Percentiles rank a stretch among this genome's conserved stretches.
Conservation (phyloP, 2,329 filamentous ascomycete genomes). For the Coniosporium tulheliwenetii region DNA sequence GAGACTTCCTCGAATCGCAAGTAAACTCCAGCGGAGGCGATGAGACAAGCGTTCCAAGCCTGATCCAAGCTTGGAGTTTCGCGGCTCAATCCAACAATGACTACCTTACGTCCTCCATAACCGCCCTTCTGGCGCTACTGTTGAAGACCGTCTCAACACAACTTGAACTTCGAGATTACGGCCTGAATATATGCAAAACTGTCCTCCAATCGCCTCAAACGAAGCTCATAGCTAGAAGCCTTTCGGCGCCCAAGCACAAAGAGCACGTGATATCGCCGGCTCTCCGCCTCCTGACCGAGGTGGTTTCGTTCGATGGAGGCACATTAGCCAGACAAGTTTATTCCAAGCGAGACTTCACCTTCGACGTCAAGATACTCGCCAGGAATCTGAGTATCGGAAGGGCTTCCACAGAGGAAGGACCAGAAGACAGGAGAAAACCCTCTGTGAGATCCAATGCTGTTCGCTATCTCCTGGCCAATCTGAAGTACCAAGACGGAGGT, state of each 20-base stretch:
- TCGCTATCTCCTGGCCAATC: constrained; percentile 61
- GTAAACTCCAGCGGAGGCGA: constrained; percentile 37
- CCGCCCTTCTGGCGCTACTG: constrained; percentile 67
- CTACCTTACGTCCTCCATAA: constrained; percentile 61
- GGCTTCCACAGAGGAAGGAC: constrained; percentile 34
- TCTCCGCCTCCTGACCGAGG: constrained; percentile 69
- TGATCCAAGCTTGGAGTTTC: constrained; percentile 81
- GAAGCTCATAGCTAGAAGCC: constrained; percentile 62
- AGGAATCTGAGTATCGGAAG: constrained; percentile 63
- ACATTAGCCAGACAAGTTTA: constrained; percentile 64
- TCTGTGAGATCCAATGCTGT: constrained; percentile 74
- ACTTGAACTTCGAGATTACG: constrained; percentile 59
- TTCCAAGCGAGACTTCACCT: constrained; percentile 59
- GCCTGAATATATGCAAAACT: constrained; percentile 64
- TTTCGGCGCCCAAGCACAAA: constrained; percentile 68
- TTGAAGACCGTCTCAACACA: constrained; percentile 62
- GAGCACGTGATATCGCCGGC: constrained; percentile 82
- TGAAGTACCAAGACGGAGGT: constrained; percentile 62
- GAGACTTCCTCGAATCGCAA: constrained; percentile 51
- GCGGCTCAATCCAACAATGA: constrained; percentile 69
- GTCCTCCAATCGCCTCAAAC: constrained; percentile 68
- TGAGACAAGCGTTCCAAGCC: constrained; percentile 53
- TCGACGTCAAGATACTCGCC: constrained; percentile 54
- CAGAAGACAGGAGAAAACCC: constrained; percentile 53
- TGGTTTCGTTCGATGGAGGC: constrained; percentile 76